Percentiles rank a stretch among this genome's conserved stretches.
Evolutionary conservation across 257 asterid genomes (phyloP).

Genomic region (Nicotiana paniculata): DNA sequence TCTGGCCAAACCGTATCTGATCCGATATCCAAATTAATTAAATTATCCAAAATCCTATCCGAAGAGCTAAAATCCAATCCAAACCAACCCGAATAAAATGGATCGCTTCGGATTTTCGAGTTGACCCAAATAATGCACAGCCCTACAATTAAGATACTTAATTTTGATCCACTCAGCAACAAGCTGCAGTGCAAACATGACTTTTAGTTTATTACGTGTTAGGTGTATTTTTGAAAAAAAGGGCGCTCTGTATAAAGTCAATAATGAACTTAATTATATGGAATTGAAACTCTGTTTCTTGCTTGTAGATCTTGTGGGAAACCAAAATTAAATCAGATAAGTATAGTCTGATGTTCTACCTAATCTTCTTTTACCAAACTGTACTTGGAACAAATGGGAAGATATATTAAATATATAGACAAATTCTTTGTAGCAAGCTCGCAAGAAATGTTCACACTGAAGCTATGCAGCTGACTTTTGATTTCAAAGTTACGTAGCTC

Average conservation of each 20-base stretch:
- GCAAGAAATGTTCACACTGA: background rate
- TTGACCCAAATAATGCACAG: too few relatives aligned
- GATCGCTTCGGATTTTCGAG: too few relatives aligned
- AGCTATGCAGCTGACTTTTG: too few relatives aligned
- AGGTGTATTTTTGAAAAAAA: background rate
- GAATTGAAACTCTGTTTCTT: background rate
- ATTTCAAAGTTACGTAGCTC: too few relatives aligned
- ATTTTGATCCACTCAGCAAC: background rate
- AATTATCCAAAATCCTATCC: too few relatives aligned
- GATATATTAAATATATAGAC: too few relatives aligned
- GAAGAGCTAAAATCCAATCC: too few relatives aligned
- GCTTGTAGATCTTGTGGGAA: background rate
- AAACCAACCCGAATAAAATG: too few relatives aligned
- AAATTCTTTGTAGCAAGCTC: background rate
- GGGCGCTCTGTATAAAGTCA: background rate
- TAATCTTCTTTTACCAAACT: background rate
- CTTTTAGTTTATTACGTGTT: background rate
- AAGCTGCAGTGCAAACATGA: background rate
- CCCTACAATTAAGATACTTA: too few relatives aligned
- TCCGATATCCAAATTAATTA: too few relatives aligned
- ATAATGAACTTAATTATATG: background rate
- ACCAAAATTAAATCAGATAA: background rate
- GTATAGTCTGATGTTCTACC: background rate
- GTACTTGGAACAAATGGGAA: background rate
- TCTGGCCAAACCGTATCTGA: too few relatives aligned